Conservation (phyloP, 2,329 filamentous ascomycete species). For the Colletotrichum gigasporum region DNA sequence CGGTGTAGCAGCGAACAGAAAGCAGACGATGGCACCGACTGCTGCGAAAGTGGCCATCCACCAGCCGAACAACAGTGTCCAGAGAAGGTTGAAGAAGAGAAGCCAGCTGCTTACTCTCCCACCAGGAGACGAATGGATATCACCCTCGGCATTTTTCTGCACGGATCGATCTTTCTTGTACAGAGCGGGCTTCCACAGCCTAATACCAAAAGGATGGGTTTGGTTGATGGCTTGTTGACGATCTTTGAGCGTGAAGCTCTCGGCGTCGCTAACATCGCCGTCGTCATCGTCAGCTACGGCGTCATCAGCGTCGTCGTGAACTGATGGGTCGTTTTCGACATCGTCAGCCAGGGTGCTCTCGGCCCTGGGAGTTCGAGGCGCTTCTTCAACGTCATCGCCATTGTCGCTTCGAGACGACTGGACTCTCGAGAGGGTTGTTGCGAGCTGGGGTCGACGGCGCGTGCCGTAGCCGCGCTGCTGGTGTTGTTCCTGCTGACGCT, state of each 20-base stretch:
- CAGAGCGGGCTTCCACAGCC: constrained; percentile 97
- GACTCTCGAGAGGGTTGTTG: constrained; percentile 49
- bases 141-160: constrained; percentile 93
- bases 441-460: constrained; percentile 45
- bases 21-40: constrained; percentile 79
- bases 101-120: constrained; percentile 86
- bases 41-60: constrained; percentile 87
- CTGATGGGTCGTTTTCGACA: constrained; percentile 41
- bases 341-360: constrained; percentile 35
- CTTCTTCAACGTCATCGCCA: constrained; percentile 34
- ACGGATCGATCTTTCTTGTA: constrained; percentile 99
- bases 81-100: constrained; percentile 86
- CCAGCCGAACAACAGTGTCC: constrained; percentile 95
- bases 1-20: constrained; percentile 79
- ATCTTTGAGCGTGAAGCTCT: constrained; percentile 98
- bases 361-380: constrained; percentile 16
- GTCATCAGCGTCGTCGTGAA: constrained; percentile 47
- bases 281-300: constrained; percentile 72
- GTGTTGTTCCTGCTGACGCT: constrained; percentile 51
- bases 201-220: constrained; percentile 97
- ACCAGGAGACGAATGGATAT: constrained; percentile 95
- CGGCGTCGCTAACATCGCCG: constrained; percentile 84
- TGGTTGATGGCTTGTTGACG: constrained; percentile 98
- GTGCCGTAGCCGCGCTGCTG: constrained; percentile 35
- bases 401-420: constrained; percentile 48